Conservation (phyloP, 495 filamentous ascomycete genomes). For the Bacidia rubella region DNA sequence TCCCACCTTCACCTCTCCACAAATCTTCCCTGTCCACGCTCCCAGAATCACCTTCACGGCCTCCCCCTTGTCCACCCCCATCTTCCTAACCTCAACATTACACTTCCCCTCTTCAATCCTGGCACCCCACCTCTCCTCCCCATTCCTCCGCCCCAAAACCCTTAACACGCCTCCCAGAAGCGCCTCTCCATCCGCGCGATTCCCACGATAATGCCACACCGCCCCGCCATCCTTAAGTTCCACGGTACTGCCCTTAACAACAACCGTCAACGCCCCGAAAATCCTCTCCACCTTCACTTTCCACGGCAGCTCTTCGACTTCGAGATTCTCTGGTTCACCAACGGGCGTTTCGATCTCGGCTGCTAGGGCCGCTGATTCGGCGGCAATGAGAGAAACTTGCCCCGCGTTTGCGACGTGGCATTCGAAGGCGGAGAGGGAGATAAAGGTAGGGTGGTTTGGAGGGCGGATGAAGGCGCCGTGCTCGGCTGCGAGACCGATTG, state of each 20-base stretch:
- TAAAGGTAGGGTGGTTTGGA: background rate
- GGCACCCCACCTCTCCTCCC: background rate
- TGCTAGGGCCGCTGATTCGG: slow-evolving; percentile 79
- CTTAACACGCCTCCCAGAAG: background rate
- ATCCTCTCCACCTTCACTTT: slow-evolving; percentile 64
- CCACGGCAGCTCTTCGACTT: slow-evolving; percentile 53
- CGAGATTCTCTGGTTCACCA: slow-evolving; percentile 1
- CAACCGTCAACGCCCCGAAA: slow-evolving; percentile 75
- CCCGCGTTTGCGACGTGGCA: too few relatives aligned
- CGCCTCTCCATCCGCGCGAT: slow-evolving; percentile 30
- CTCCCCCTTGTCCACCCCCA: slow-evolving; percentile 68
- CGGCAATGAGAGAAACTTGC: too few relatives aligned
- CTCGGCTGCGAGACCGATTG: slow-evolving; percentile 82
- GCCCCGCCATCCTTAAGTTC: slow-evolving; percentile 84
- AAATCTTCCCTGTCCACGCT: background rate
- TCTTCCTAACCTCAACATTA: slow-evolving; percentile 92
- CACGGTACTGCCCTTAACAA: slow-evolving; percentile 70
- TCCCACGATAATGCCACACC: slow-evolving; percentile 95
- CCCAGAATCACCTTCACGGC: background rate
- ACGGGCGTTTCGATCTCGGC: slow-evolving; percentile 66
- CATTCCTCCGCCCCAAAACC: background rate
- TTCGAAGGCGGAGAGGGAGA: background rate
- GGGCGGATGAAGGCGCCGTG: slow-evolving; percentile 80
- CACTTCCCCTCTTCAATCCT: slow-evolving; percentile 41
- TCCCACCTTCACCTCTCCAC: background rate